phyloP scores from a whole-genome alignment of 2,329 filamentous ascomycete species.

The Neobulgaria alba region DNA sequence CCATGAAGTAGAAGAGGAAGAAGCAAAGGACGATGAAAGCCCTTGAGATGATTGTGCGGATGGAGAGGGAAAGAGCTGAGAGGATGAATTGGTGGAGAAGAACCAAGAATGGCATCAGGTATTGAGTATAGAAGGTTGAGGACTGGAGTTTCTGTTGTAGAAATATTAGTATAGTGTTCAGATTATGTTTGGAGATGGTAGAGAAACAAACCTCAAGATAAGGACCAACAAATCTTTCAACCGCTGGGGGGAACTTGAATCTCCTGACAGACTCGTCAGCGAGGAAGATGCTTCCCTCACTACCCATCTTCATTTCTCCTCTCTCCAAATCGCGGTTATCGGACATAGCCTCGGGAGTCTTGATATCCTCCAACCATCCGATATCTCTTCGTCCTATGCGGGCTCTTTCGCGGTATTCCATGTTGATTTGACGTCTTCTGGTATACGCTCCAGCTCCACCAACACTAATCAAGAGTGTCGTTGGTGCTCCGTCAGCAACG shows the following conservation, averaged over 20 bases:
- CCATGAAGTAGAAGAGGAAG: slow-evolving; percentile 12
- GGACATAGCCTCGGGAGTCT: not conserved
- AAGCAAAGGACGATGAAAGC: slow-evolving; percentile 11
- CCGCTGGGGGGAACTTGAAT: slow-evolving; percentile 6
- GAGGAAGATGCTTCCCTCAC: slow-evolving; percentile 2
- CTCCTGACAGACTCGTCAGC: not conserved
- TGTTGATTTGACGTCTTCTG: slow-evolving; percentile 1
- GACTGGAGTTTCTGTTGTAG: slow-evolving; percentile 5
- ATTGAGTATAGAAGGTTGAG: slow-evolving; percentile 6
- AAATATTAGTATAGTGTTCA: slow-evolving; percentile 3
- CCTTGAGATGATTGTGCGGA: slow-evolving; percentile 10
- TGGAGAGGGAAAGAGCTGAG: slow-evolving; percentile 11
- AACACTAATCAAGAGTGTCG: slow-evolving; percentile 13
- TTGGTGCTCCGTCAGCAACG: slow-evolving; percentile 32
- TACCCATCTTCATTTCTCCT: slow-evolving; percentile 11
- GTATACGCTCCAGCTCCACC: slow-evolving; percentile 15
- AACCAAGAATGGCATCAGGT: slow-evolving; percentile 5
- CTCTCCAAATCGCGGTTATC: slow-evolving; percentile 9
- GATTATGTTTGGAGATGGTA: not conserved
- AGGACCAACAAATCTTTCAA: slow-evolving; percentile 10
- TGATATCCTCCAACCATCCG: slow-evolving; percentile 6
- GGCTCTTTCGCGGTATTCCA: not conserved
- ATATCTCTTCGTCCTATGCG: slow-evolving; percentile 5
- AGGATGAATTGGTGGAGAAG: slow-evolving; percentile 7
- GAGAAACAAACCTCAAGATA: slow-evolving; percentile 9